A percentile compares a stretch with the other conserved stretches of the same genome.
Conservation (phyloP, 2,329 filamentous ascomycete genomes). For the Diaporthe batatas region DNA sequence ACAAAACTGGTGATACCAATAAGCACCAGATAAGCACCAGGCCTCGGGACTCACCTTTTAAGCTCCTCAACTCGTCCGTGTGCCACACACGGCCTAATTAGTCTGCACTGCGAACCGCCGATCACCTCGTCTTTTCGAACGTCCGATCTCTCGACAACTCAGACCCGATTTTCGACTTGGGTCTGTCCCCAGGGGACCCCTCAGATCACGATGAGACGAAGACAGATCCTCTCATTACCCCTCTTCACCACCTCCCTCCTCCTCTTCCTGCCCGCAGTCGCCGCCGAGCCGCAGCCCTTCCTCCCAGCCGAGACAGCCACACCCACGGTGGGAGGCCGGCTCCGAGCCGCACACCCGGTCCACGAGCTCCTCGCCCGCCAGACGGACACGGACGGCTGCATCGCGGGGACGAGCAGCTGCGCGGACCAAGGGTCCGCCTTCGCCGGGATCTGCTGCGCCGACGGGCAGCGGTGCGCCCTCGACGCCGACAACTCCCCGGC, state of each 20-base stretch:
- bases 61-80: not conserved
- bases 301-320: constrained; percentile 48
- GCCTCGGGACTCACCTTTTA: not conserved
- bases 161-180: constrained; percentile 12
- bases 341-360: constrained; percentile 42
- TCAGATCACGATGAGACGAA: constrained; percentile 39
- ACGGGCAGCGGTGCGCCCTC: constrained; percentile 63
- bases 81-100: not conserved
- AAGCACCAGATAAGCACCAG: not conserved
- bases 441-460: constrained; percentile 63
- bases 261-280: constrained; percentile 41
- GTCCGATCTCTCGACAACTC: not conserved
- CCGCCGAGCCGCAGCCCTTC: constrained; percentile 48
- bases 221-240: constrained; percentile 21
- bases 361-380: constrained; percentile 44
- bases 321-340: constrained; percentile 31
- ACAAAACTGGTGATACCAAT: not conserved
- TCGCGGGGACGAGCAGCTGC: constrained; percentile 65
- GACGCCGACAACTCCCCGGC: constrained; percentile 64
- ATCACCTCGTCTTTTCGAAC: not conserved
- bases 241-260: constrained; percentile 35
- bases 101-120: not conserved
- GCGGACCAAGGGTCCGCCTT: constrained; percentile 62
- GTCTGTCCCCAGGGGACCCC: not conserved
- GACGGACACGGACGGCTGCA: constrained; percentile 54